These are phyloP conservation scores for Mortierella sp. DNA, from an alignment of 371 early-diverging fungal genomes.

Conservation along the genomic window DNA sequence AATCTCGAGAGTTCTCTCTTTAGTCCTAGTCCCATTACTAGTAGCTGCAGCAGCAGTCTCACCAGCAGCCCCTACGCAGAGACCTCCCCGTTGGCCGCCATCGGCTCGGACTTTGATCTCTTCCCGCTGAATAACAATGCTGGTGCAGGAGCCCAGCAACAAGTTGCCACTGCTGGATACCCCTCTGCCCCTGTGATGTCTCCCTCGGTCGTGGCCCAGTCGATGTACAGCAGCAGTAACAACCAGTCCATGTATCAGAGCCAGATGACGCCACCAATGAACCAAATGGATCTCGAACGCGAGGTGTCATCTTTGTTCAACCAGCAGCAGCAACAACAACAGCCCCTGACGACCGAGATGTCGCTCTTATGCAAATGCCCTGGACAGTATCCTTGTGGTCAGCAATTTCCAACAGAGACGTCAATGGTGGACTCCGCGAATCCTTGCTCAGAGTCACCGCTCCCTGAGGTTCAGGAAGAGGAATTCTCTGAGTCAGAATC, in stretches of 20 bases:
- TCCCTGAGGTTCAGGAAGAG: conserved; percentile 25
- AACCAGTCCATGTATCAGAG: conserved; percentile 11
- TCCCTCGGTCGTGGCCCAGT: conserved; percentile 12
- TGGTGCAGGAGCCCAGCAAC: background rate
- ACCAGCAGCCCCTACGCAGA: conserved; percentile 38
- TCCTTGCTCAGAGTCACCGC: conserved; percentile 9
- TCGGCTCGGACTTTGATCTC: conserved; percentile 40
- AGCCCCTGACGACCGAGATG: conserved; percentile 36
- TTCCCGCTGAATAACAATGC: conserved; percentile 37
- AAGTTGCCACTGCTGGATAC: conserved; percentile 13
- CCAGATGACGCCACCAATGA: conserved; percentile 47
- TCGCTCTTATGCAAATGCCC: conserved; percentile 50
- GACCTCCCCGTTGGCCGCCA: conserved; percentile 27
- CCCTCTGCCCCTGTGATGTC: conserved; percentile 45
- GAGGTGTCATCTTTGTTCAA: conserved; percentile 29
- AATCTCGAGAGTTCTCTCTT: conserved; percentile 48
- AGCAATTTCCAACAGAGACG: conserved; percentile 10
- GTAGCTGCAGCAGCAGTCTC: conserved; percentile 41
- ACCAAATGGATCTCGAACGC: conserved; percentile 26
- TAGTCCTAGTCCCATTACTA: conserved; percentile 42
- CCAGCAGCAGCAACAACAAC: conserved; percentile 1
- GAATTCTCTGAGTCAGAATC: conserved; percentile 35
- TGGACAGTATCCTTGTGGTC: conserved; percentile 48
- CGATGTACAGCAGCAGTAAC: conserved; percentile 1
- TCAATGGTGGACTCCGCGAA: background rate